Conservation (phyloP, 441 rosid genomes). For the Syzygium malaccense region DNA sequence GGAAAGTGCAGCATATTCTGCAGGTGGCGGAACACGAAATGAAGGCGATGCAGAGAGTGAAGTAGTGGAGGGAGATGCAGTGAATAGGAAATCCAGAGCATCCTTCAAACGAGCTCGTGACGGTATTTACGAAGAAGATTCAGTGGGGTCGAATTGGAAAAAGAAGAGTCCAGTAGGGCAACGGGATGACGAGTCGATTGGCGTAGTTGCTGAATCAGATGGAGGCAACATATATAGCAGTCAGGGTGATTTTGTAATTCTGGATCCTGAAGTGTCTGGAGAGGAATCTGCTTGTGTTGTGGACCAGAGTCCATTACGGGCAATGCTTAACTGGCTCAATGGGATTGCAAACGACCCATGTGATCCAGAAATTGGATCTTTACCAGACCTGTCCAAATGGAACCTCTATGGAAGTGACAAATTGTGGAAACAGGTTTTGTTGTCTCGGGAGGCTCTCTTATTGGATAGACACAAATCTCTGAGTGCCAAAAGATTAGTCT, state of each 20-base stretch:
- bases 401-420: conserved; percentile 41
- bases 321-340: conserved; percentile 52
- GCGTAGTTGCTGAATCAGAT: conserved; percentile 10
- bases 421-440: conserved; percentile 70
- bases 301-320: conserved; percentile 35
- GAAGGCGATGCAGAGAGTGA: conserved; percentile 5
- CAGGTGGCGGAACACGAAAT: neutral
- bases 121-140: neutral
- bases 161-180: neutral
- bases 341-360: conserved; percentile 62
- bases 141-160: conserved; percentile 4
- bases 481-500: conserved; percentile 15
- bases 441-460: conserved; percentile 44
- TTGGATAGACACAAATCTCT: conserved; percentile 27
- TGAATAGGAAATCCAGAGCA: neutral
- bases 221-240: conserved; percentile 10
- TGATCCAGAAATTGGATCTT: conserved; percentile 27
- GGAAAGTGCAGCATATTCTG: conserved; percentile 3
- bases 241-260: conserved; percentile 3
- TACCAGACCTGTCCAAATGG: conserved; percentile 71
- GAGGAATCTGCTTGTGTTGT: conserved; percentile 27
- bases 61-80: neutral
- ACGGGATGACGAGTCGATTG: conserved; percentile 20
- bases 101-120: conserved; percentile 1
- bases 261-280: conserved; percentile 11